Evolutionary conservation across 176 grass and related monocot species (phyloP).

Genomic region (Cenchrus americanus): DNA sequence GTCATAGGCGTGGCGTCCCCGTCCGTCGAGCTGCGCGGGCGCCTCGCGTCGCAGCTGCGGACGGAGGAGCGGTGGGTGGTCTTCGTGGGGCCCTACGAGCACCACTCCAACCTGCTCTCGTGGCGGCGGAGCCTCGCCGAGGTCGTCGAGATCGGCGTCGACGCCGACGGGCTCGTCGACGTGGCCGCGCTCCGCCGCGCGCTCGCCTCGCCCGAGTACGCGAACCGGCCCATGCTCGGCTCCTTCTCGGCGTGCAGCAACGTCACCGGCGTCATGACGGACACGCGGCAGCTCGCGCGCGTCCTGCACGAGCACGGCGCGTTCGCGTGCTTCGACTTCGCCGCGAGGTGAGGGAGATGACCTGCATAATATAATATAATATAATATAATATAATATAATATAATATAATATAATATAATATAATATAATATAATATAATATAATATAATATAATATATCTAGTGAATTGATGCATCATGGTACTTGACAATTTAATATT

Average conservation of each 20-base stretch:
- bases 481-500: no score
- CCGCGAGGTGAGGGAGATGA: constrained; percentile 56
- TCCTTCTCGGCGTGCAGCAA: constrained; percentile 96
- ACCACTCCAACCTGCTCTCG: constrained; percentile 91
- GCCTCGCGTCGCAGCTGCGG: constrained; percentile 35
- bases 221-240: constrained; percentile 65
- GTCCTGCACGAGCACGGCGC: constrained; percentile 76
- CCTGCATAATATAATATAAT: no score
- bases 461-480: no score
- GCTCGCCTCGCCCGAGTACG: constrained; percentile 39
- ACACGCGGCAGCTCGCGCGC: constrained; percentile 61
- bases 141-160: constrained; percentile 75
- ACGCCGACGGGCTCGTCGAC: constrained; percentile 49
- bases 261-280: constrained; percentile 65
- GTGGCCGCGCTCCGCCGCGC: constrained; percentile 48
- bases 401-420: no score
- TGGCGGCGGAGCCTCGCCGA: constrained; percentile 81
- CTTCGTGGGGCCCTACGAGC: constrained; percentile 83
- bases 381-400: no score
- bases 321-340: constrained; percentile 91
- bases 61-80: constrained; percentile 76
- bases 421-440: no score
- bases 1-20: constrained; percentile 54
- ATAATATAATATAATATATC: no score
- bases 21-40: constrained; percentile 36